Base-by-base conservation (phyloP, 2,329 filamentous ascomycete genomes). In the Sarocladium kiliense region DNA sequence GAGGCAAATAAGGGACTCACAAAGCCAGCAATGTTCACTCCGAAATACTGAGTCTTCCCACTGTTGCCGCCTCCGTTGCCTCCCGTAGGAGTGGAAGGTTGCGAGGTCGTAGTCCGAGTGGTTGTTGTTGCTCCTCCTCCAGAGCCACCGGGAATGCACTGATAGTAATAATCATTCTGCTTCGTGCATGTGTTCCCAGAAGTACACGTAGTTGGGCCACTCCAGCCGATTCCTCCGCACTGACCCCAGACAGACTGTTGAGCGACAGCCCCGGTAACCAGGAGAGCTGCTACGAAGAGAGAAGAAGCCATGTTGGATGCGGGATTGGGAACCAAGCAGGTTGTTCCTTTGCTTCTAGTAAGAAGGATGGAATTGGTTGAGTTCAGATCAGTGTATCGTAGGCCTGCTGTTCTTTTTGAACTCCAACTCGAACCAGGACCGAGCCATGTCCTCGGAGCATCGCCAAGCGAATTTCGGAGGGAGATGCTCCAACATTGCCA, bases 21-120 rank as follows among this genome's bases (percentile, higher is more conserved):
- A 18, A 69, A 72, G 56, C 72, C 72, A 9, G 72, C 67, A 56
- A 75, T 71, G 25, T 71, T 69, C 3, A 74, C 68, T 50, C 73
- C 68, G 30, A 56, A 53, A 34, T 41, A 53, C 23, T 53, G 32
- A 2, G 30, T 34, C 50, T 53, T 53, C 5, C 50, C 50, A 21
- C 5, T 27, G 21, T 41, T 53, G 19, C 50, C 50, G 32, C 36
- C 32, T 10, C 30, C 34, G 26, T 39, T 53, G 50, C 50, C 50
- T 39, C 50, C 36, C 5, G 50, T 53, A 5, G 32, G 23, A 3
- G 7, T n/a, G 12, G 50, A 27, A 10, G 50, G 21, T 11, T 27
- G 50, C 3, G 32, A 41, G 34, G 34, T 53, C 19, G 50, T 53
- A 2, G 50, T 53, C 10, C 3, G 25, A 6, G 50, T 53, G 25